These are phyloP conservation scores for Triangularia setosa DNA, from an alignment of 2,329 filamentous ascomycete species.

Conservation along the genomic window DNA sequence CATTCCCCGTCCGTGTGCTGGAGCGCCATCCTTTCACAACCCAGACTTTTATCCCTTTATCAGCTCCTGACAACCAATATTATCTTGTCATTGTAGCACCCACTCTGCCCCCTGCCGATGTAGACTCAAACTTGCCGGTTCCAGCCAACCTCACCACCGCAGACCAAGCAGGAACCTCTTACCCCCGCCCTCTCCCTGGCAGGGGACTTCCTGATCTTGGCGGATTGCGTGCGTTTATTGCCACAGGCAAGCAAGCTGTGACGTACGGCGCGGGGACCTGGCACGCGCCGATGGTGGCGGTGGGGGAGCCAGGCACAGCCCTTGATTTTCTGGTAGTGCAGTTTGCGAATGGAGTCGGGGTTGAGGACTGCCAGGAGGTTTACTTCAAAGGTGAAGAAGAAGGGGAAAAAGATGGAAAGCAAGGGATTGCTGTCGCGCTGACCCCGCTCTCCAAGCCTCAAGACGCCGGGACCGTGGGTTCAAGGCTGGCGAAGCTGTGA, in stretches of 20 bases:
- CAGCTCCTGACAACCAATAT: conserved; percentile 36
- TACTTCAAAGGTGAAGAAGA: not conserved
- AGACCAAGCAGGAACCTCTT: conserved; percentile 20
- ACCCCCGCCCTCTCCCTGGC: conserved; percentile 48
- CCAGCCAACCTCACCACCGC: conserved; percentile 27
- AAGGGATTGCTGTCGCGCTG: not conserved
- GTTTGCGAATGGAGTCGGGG: conserved; percentile 74
- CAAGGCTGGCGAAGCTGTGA: not conserved
- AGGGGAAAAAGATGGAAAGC: not conserved
- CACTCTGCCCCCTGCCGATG: conserved; percentile 50
- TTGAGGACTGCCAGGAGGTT: conserved; percentile 88
- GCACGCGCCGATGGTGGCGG: conserved; percentile 92
- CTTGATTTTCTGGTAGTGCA: conserved; percentile 89
- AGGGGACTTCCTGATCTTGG: conserved; percentile 68
- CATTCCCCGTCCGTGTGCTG: conserved; percentile 68
- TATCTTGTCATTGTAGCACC: conserved; percentile 92
- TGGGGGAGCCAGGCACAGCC: conserved; percentile 56
- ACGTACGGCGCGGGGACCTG: conserved; percentile 91
- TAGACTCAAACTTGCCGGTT: conserved; percentile 38
- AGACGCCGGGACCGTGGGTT: not conserved
- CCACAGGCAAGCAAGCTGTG: conserved; percentile 73
- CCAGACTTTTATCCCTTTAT: conserved; percentile 85
- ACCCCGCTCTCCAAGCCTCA: not conserved
- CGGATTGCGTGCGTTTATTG: conserved; percentile 72
- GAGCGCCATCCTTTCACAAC: conserved; percentile 93